Conservation (phyloP, 2,329 filamentous ascomycete genomes). For the Trichoderma simmonsii region DNA sequence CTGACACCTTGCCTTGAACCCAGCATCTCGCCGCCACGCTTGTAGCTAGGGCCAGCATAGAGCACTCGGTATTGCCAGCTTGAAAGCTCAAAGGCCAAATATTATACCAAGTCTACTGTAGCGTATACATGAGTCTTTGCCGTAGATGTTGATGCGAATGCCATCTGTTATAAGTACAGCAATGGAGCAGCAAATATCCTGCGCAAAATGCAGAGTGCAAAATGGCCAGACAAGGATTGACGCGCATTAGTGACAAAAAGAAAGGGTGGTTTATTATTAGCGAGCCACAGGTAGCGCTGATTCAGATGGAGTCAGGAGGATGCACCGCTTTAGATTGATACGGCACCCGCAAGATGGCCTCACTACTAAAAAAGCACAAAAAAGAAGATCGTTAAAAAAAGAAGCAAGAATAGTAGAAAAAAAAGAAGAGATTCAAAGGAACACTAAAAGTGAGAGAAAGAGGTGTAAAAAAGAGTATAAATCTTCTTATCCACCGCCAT, state of each 20-base stretch:
- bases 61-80: neutral
- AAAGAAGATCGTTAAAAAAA: neutral
- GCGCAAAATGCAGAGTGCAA: neutral
- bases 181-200: neutral
- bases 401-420: neutral
- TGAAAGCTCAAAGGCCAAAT: neutral
- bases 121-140: neutral
- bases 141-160: neutral
- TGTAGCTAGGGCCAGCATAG: fast-evolving
- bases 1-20: neutral
- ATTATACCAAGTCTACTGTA: neutral
- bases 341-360: neutral
- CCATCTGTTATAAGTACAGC: neutral
- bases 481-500: no score
- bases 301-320: slow-evolving; percentile 12
- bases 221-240: neutral
- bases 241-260: neutral
- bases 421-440: neutral
- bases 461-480: neutral
- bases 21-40: neutral
- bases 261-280: slow-evolving; percentile 11
- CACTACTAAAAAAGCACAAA: neutral
- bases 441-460: neutral
- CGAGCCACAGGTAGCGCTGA: slow-evolving; percentile 16
- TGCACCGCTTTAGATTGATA: neutral